Evolutionary conservation across 2,329 filamentous ascomycete species (phyloP), one percentile per base, ranked within the genome.

Genomic region (Seiridium unicorne): DNA sequence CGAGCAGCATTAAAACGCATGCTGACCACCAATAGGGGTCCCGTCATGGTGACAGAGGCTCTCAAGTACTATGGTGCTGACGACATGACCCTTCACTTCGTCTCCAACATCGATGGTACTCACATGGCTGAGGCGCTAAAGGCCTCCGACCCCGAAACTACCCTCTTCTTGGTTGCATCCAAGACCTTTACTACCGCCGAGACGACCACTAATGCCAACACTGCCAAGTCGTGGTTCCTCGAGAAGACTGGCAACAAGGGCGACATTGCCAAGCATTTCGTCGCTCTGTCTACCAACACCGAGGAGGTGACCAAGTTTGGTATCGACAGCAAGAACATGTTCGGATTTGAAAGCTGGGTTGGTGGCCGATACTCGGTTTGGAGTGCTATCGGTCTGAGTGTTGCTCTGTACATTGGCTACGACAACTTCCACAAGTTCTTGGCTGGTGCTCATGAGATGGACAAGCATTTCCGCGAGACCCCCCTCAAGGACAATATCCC

Each of bases 111-210:
- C 74, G 95, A 99, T 75, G 95, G 95, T 68, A 99, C 95, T 59
- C 95, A 99, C 82, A 92, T 98, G 75, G 91, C 93, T 53, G 95
- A 99, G 81, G 93, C 95, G 55, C 86, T 98, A 62, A 89, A 87
- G 73, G 80, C 88, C 70, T 96, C 94, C 7, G 88, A 99, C 76
- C 94, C 94, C 54, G 95, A 99, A 82, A 97, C 94, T 53, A 97
- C 95, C n/a, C 90, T 99, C 65, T 98, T 99, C 89, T 85, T 99
- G 69, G 87, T 99, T 69, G 95, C 95, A 60, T 98, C 94, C 78
- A 99, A 99, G 89, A 99, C 95, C 64, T 99, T 99, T 80, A 99
- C 95, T 64, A 99, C 95, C 8, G 95, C 95, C 61, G 95, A 99
- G 85, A 99, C 95, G 54, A 90, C 85, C 62, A 98, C 94, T 70